Conservation (phyloP, 208 protist genomes). For the Acanthamoeba healyi region DNA sequence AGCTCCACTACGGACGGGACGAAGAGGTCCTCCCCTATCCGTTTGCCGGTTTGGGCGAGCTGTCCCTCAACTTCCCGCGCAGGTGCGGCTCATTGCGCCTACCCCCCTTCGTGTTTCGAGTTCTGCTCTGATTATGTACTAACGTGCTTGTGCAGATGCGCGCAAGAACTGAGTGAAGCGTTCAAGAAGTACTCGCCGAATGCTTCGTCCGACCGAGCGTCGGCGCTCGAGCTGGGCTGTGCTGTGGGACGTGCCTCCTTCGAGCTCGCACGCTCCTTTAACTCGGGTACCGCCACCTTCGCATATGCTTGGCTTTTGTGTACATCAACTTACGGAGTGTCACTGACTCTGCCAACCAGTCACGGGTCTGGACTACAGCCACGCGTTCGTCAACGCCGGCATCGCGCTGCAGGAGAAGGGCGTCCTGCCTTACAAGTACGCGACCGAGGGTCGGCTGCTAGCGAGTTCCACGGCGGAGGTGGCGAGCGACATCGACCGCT, state of each 20-base stretch:
- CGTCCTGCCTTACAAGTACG: slow-evolving; percentile 55
- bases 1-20: slow-evolving; percentile 74
- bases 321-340: background rate
- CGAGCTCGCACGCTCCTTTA: slow-evolving; percentile 82
- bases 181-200: background rate
- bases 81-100: background rate
- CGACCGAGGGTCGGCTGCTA: slow-evolving; percentile 75
- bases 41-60: slow-evolving; percentile 7
- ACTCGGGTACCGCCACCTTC: slow-evolving; percentile 55
- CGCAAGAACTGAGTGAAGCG: background rate
- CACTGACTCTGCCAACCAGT: no score
- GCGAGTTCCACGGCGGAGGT: slow-evolving; percentile 27
- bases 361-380: slow-evolving; percentile 40
- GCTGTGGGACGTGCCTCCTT: slow-evolving; percentile 83
- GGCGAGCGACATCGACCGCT: slow-evolving; percentile 13
- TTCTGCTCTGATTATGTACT: background rate
- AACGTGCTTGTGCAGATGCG: background rate
- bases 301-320: slow-evolving; percentile 67
- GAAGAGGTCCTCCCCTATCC: slow-evolving; percentile 41
- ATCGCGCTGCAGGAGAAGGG: slow-evolving; percentile 18
- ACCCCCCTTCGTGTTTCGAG: background rate
- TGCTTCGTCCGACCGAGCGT: background rate
- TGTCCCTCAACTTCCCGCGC: slow-evolving; percentile 58
- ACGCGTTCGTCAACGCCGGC: background rate
- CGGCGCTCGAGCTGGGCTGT: slow-evolving; percentile 85